Percentiles rank a stretch among this genome's conserved stretches.
phyloP scores from a whole-genome alignment of 139 green algal species.

The Micractinium sp. region DNA sequence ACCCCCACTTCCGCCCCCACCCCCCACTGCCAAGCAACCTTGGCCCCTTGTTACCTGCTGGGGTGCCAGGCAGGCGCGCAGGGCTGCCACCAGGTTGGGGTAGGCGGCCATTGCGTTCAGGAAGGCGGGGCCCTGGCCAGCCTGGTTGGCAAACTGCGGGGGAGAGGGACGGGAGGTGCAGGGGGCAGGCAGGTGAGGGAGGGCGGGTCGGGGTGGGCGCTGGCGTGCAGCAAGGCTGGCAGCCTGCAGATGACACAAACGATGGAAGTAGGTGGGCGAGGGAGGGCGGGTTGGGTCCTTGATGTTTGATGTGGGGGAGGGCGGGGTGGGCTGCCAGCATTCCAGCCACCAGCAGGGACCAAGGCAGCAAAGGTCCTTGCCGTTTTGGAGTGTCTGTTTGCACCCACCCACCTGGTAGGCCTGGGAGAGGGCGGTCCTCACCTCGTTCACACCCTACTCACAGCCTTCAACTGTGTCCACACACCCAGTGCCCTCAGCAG shows the following conservation, averaged over 20 bases:
- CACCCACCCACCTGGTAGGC: no score
- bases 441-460: background rate
- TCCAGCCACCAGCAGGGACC: no score
- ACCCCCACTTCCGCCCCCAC: background rate
- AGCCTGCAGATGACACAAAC: background rate
- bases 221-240: background rate
- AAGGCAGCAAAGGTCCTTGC: no score
- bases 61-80: conserved; percentile 6
- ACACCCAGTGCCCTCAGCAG: no score
- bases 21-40: no score
- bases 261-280: background rate
- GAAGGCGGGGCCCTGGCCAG: background rate
- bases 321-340: no score
- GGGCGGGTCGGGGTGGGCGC: background rate
- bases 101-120: background rate
- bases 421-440: no score
- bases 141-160: background rate
- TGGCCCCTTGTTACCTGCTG: conserved; percentile 16
- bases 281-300: no score
- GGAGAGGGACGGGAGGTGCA: background rate
- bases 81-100: conserved; percentile 1
- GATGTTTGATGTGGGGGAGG: no score
- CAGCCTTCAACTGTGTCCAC: no score
- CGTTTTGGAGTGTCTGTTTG: no score
- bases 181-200: background rate